A percentile compares a stretch with the other conserved stretches of the same genome.
Conservation (phyloP, 2,329 filamentous ascomycete genomes). For the Chaetomium sp. region DNA sequence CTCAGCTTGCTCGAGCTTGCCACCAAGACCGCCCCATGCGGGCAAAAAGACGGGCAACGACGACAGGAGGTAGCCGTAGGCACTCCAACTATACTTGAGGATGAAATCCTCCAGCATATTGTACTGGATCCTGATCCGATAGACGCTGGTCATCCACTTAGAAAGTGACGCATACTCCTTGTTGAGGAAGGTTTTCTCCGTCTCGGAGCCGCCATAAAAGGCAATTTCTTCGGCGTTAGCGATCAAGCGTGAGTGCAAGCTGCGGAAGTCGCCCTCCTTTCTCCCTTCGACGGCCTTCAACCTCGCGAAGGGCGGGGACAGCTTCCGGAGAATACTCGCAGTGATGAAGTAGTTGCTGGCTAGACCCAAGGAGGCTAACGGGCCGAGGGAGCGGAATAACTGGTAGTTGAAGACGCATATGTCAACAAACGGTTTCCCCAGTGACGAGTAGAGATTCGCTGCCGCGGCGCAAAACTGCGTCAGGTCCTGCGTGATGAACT, state of each 20-base stretch:
- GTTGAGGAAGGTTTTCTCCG: conserved; percentile 90
- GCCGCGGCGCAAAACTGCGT: conserved; percentile 93
- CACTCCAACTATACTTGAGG: conserved; percentile 97
- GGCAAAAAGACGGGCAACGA: conserved; percentile 93
- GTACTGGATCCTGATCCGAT: conserved; percentile 95
- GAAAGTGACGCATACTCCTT: conserved; percentile 91
- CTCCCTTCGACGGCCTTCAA: conserved; percentile 94
- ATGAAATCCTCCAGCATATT: conserved; percentile 99
- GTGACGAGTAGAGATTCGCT: conserved; percentile 88
- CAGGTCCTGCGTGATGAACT: conserved; percentile 96
- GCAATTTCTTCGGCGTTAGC: conserved; percentile 97
- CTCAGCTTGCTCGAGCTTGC: conserved; percentile 66
- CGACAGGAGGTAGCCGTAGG: conserved; percentile 91
- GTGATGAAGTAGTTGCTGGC: conserved; percentile 93
- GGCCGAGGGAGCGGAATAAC: conserved; percentile 86
- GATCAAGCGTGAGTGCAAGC: conserved; percentile 85
- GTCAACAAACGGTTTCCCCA: conserved; percentile 98
- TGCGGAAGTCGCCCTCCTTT: conserved; percentile 92
- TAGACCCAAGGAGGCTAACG: conserved; percentile 81
- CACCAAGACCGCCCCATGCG: conserved; percentile 85
- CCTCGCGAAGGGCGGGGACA: conserved; percentile 96
- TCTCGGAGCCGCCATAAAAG: conserved; percentile 94
- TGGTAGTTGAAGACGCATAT: conserved; percentile 98
- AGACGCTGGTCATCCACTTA: conserved; percentile 97
- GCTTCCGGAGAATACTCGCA: conserved; percentile 80